A percentile compares a stretch with the other conserved stretches of the same genome.
These are phyloP conservation scores for Candida easanensis DNA, from an alignment of 805 yeast genomes.

Conservation along the genomic window DNA sequence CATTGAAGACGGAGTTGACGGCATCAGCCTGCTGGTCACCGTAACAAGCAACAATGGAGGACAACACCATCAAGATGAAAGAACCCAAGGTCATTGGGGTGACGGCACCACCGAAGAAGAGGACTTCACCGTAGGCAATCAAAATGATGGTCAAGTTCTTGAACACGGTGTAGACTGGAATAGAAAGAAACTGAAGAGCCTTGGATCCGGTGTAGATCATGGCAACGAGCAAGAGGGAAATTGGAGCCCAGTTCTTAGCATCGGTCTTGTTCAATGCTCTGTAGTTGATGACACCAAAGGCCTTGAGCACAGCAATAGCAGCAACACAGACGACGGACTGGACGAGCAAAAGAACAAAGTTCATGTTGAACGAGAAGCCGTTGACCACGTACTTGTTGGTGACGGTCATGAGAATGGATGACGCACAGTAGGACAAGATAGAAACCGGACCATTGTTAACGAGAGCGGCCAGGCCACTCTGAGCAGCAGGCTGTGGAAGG, in stretches of 20 bases:
- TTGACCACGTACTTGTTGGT: slow-evolving; percentile 92
- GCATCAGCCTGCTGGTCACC: slow-evolving; percentile 55
- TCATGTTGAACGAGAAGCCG: slow-evolving; percentile 70
- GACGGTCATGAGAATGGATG: slow-evolving; percentile 96
- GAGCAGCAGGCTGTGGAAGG: slow-evolving; percentile 23
- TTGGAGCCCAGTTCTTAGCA: slow-evolving; percentile 95
- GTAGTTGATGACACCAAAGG: slow-evolving; percentile 75
- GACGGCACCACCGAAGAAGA: slow-evolving; percentile 94
- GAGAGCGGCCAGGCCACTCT: slow-evolving; percentile 28
- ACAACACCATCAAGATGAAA: slow-evolving; percentile 86
- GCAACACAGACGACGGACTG: slow-evolving; percentile 83
- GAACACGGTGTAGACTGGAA: slow-evolving; percentile 97
- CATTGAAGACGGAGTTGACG: slow-evolving; percentile 39
- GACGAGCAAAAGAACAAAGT: slow-evolving; percentile 84
- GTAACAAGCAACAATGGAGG: slow-evolving; percentile 94
- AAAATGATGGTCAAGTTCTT: slow-evolving; percentile 94
- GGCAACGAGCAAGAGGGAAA: slow-evolving; percentile 79
- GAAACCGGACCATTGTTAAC: slow-evolving; percentile 58
- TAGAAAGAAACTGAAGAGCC: slow-evolving; percentile 86
- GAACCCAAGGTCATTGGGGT: slow-evolving; percentile 88
- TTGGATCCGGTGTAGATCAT: slow-evolving; percentile 97
- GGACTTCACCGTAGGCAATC: slow-evolving; percentile 96
- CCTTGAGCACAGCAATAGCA: slow-evolving; percentile 70
- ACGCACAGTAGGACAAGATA: slow-evolving; percentile 79
- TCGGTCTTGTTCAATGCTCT: slow-evolving; percentile 83